Base-by-base conservation (phyloP, 306 rosid genomes). In the Phaseolus lunatus region DNA sequence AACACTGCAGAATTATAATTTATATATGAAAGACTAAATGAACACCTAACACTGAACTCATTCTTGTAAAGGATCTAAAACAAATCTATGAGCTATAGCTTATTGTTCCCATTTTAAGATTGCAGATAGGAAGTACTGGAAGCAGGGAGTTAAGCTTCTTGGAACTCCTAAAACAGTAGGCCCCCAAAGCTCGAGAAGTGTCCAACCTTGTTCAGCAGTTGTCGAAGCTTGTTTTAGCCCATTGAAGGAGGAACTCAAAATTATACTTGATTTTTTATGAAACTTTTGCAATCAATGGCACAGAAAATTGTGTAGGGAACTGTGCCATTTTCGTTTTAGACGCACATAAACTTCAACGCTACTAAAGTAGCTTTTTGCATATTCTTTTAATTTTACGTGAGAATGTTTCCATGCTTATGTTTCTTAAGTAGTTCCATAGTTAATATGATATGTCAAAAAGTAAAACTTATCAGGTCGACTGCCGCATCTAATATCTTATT, bases 91-190 rank as follows among this genome's bases (percentile, higher is more conserved):
- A 61, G 61, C 61, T 33, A 15, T 79, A 63, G 63, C 63, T 79
- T 70, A 81, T 54, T 58, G 23, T 56, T 66, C 52, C 72, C 31
- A 67, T 76, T 58, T 73, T 47, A 61, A 59, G 76, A 62, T 75
- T 82, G 73, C 93, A 94, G 98, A 90, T 80, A 90, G 85, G 61
- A 92, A 96, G 83, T 84, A 85, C 43, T 94, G 97, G 98, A 94
- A 94, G 83, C 97, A 94, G 82, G 98, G 97, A 79, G 87, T 94
- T 50, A 92, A 89, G 95, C 96, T 94, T 83, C 85, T 94, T 50
- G 84, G 86, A 33, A 77, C 86, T 29, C 97, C 98, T 13, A 89
- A 85, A 80, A 84, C 71, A 11, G 87, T 90, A 62, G 89, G 79
- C 66, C 76, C 78, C 35, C 70, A 78, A 43, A 70, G 44, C 49